Percentiles rank a stretch among this genome's conserved stretches.
Evolutionary conservation across 1,284 basidiomycete genomes (phyloP).

Genomic region (Testicularia cyperi): DNA sequence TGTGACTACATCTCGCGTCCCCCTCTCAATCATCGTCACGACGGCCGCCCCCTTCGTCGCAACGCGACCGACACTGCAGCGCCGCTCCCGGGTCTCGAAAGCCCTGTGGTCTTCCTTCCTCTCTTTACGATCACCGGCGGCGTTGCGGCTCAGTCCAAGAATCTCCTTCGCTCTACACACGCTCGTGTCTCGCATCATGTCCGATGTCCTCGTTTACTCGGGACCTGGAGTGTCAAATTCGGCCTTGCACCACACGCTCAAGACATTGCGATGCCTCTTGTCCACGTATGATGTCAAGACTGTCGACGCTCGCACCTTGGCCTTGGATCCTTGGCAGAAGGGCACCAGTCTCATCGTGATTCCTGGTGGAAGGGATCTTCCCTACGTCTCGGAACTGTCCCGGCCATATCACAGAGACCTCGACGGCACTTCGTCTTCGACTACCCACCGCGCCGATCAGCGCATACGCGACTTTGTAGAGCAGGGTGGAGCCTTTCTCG

Average conservation of each 20-base stretch:
- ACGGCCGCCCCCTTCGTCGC: too few relatives aligned
- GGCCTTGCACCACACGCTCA: slow-evolving; percentile 47
- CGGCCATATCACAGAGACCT: slow-evolving; percentile 8
- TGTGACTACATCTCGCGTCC: too few relatives aligned
- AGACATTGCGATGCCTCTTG: slow-evolving; percentile 35
- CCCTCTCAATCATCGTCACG: too few relatives aligned
- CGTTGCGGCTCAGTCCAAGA: too few relatives aligned
- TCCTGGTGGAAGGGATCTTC: slow-evolving; percentile 50
- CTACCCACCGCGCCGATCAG: neutral
- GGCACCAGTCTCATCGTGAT: slow-evolving; percentile 43
- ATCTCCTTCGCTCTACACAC: too few relatives aligned
- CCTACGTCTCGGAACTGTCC: slow-evolving; percentile 40
- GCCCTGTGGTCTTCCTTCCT: too few relatives aligned
- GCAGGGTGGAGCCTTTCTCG: slow-evolving; percentile 69
- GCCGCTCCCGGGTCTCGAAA: too few relatives aligned
- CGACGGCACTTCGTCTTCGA: slow-evolving; percentile 1
- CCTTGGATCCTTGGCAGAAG: slow-evolving; percentile 47
- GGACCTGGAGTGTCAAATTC: slow-evolving; percentile 53
- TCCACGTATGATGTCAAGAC: slow-evolving; percentile 50
- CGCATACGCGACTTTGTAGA: slow-evolving; percentile 69
- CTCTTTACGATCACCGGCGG: too few relatives aligned
- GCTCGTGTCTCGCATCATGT: too few relatives aligned
- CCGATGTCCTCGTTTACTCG: slow-evolving; percentile 51
- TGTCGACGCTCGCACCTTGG: slow-evolving; percentile 34
- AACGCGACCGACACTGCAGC: too few relatives aligned